Percentiles rank a stretch among this genome's conserved stretches.
Evolutionary conservation across 352 stramenopile species (phyloP).

Genomic region (Pythium plurisporium): DNA sequence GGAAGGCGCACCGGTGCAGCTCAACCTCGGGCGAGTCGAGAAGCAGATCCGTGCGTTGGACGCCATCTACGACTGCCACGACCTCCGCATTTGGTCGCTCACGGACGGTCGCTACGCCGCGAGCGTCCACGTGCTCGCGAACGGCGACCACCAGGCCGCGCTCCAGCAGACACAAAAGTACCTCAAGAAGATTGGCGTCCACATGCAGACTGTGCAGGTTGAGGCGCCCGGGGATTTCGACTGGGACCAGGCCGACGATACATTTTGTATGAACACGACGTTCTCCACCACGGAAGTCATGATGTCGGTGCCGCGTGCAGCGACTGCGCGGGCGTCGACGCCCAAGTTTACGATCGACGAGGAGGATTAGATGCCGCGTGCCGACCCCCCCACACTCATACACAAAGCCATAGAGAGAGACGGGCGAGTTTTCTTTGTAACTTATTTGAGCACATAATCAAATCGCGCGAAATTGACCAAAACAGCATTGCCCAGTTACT

Average conservation of each 20-base stretch:
- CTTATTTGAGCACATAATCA: constrained; percentile 22
- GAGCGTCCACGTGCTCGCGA: constrained; percentile 89
- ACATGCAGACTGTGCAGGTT: constrained; percentile 65
- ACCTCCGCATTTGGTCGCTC: constrained; percentile 97
- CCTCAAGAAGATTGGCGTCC: constrained; percentile 47
- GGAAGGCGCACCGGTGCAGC: constrained; percentile 84
- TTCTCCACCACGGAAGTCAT: constrained; percentile 57
- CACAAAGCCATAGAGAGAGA: neutral
- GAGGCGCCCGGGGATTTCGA: constrained; percentile 49
- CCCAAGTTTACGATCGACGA: constrained; percentile 23
- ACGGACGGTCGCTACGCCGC: constrained; percentile 85
- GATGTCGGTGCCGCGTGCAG: constrained; percentile 70
- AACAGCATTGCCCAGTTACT: constrained; percentile 1
- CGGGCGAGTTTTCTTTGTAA: constrained; percentile 11
- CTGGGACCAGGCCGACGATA: constrained; percentile 51
- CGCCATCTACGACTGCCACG: constrained; percentile 93
- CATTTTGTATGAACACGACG: constrained; percentile 27
- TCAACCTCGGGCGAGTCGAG: constrained; percentile 56
- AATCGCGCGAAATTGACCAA: neutral
- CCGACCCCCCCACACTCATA: neutral
- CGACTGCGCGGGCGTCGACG: constrained; percentile 35
- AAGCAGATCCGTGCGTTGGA: constrained; percentile 53
- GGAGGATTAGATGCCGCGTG: constrained; percentile 17
- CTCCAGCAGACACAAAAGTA: constrained; percentile 53
- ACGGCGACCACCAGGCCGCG: constrained; percentile 43